A percentile compares a stretch with the other conserved stretches of the same genome.
phyloP scores from a whole-genome alignment of 805 yeast species.

The Yamadazyma olivae region DNA sequence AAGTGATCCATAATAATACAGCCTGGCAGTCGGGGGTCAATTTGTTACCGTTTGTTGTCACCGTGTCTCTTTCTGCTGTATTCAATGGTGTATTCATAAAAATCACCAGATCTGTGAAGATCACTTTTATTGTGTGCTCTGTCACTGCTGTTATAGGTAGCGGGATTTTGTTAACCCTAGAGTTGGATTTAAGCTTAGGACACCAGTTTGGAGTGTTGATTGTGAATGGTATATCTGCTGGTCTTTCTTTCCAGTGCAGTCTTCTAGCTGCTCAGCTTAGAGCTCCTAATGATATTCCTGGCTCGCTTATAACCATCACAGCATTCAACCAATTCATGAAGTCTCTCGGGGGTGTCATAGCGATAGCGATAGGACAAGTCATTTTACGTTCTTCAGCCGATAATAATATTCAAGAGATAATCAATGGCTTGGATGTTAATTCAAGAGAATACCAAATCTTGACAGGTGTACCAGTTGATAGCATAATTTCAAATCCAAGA shows the following conservation, averaged over 20 bases:
- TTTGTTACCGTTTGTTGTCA: constrained; percentile 31
- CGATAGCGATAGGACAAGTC: constrained; percentile 30
- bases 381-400: constrained; percentile 22
- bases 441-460: constrained; percentile 15
- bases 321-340: constrained; percentile 31
- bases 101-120: constrained; percentile 26
- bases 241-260: constrained; percentile 35
- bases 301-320: constrained; percentile 33
- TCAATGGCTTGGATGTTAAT: constrained; percentile 6
- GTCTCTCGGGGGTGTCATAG: constrained; percentile 31
- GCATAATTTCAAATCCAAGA: constrained; percentile 24
- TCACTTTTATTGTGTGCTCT: constrained; percentile 28
- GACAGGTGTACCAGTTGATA: constrained; percentile 10
- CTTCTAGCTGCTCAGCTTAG: constrained; percentile 33
- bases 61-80: constrained; percentile 31
- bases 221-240: constrained; percentile 31
- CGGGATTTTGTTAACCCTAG: constrained; percentile 29
- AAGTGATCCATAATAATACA: constrained; percentile 31
- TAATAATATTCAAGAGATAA: constrained; percentile 12
- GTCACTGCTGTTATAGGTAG: constrained; percentile 31
- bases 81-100: constrained; percentile 30
- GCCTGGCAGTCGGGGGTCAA: constrained; percentile 38
- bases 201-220: constrained; percentile 32
- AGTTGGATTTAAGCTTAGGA: constrained; percentile 17
- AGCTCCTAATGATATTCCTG: constrained; percentile 34